Evolutionary conservation across 345 rosid species (phyloP).

Genomic region (Sonneratia alba): DNA sequence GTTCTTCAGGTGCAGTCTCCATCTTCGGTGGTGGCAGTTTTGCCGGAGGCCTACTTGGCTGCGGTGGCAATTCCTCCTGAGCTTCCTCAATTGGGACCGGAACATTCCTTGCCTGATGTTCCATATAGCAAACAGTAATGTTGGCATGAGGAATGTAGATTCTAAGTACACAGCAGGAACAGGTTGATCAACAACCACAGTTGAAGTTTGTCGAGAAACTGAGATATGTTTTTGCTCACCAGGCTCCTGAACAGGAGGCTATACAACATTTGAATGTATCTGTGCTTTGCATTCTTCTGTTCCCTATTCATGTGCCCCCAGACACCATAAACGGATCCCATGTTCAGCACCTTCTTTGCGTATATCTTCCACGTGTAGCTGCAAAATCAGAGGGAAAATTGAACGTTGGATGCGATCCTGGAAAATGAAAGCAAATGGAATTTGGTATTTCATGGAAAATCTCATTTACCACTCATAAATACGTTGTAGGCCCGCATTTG

Average conservation of each 20-base stretch:
- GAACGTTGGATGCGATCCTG: not conserved
- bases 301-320: slow-evolving; percentile 77
- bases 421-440: not conserved
- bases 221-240: slow-evolving; percentile 31
- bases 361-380: slow-evolving; percentile 94
- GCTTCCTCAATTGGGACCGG: slow-evolving; percentile 37
- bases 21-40: slow-evolving; percentile 9
- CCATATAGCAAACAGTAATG: not conserved
- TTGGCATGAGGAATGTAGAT: not conserved
- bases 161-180: not conserved
- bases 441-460: not conserved
- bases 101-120: slow-evolving; percentile 40
- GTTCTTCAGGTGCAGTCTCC: not conserved
- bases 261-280: slow-evolving; percentile 64
- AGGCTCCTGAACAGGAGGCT: slow-evolving; percentile 58
- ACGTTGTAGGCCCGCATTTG: slow-evolving; percentile 55
- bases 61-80: slow-evolving; percentile 7
- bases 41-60: not conserved
- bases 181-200: not conserved
- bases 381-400: slow-evolving; percentile 9
- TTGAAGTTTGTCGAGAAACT: not conserved
- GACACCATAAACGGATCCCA: slow-evolving; percentile 74
- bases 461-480: slow-evolving; percentile 63
- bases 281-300: slow-evolving; percentile 59
- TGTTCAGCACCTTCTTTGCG: slow-evolving; percentile 56